Base-by-base conservation (phyloP, 1,139 yeast genomes). In the Diutina pseudorugosa region DNA sequence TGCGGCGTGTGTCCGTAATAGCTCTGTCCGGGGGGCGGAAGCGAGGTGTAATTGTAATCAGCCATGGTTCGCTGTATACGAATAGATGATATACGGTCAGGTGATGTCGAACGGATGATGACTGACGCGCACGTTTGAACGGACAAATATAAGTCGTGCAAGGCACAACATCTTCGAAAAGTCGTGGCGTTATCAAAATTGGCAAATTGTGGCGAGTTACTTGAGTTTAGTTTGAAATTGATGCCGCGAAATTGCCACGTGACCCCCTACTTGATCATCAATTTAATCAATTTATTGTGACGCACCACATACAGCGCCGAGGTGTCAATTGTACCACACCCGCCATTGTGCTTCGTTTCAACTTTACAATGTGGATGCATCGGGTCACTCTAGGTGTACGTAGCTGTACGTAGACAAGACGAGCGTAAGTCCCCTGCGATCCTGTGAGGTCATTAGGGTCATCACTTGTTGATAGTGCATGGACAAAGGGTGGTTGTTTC, bases 1-100 rank as follows among this genome's bases (percentile, higher is more conserved):
- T 33, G 43, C 20, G 19, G 53, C 18, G 42, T 16, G 48, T 40
- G 53, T 48, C 49, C 49, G 40, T 45, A 45, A n/a, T 45, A 45
- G 23, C 14, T 25, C 21, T 45, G 49, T 16, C 49, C 49, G 8
- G 41, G 49, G 6, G 40, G 49, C 3, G 49, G 49, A 11, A 27
- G 40, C n/a, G 41, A 27, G 9, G 18, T 7, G 19, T 45, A 45
- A 11, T 25, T 27, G 21, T 45, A 45, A n/a, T 45, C 49, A 9
- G 40, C 21, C 49, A 45, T 43, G 42, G 42, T 8, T 27, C 8
- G 36, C 36, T 30, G 36, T 11, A 2, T 11, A 30, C n/a, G 36
- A 4, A 7, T 4, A 23, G 42, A n/a, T n/a, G n/a, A n/a, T n/a
- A n/a, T 40, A 18, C 20, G 19, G 42, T 40, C n/a, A n/a, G 20